phyloP scores from a whole-genome alignment of 129 eudicot genomes.

The Pittosporum tobira region DNA sequence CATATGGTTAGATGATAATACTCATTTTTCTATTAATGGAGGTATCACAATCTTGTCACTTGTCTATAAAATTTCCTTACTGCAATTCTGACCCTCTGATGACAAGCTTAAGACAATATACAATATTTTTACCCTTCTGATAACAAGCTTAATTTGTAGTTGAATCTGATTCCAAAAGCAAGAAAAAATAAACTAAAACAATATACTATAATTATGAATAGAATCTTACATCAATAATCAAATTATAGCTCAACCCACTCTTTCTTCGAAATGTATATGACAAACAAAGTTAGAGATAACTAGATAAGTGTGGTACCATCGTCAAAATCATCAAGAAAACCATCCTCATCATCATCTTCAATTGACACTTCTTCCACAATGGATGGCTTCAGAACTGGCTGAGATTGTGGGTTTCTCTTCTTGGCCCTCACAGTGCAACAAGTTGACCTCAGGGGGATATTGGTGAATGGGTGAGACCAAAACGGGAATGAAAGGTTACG shows the following conservation, averaged over 20 bases:
- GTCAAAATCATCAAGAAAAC: conserved; percentile 30
- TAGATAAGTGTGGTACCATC: conserved; percentile 19
- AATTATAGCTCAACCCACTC: background rate
- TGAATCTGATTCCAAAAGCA: background rate
- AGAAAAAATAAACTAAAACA: too few species aligned
- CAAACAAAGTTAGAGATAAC: background rate
- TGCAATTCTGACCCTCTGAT: too few species aligned
- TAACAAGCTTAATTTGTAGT: background rate
- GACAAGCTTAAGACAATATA: background rate
- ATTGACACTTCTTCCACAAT: conserved; percentile 37
- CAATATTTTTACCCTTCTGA: too few species aligned
- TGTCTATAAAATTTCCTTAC: too few species aligned
- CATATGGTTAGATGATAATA: too few species aligned
- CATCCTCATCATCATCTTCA: conserved; percentile 34
- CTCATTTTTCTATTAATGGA: too few species aligned
- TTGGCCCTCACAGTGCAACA: conserved; percentile 28
- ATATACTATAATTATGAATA: too few species aligned
- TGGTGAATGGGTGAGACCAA: conserved; percentile 7
- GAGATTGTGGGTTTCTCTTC: conserved; percentile 35
- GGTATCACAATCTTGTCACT: too few species aligned
- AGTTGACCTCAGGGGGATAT: conserved; percentile 9
- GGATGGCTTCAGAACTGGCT: conserved; percentile 43
- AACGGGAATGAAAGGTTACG: conserved; percentile 11
- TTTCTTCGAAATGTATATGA: background rate
- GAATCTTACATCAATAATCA: background rate